Percentiles rank a stretch among this genome's conserved stretches.
These are phyloP conservation scores for Hydnum rufescens DNA, from an alignment of 768 basidiomycete species.

Conservation along the genomic window DNA sequence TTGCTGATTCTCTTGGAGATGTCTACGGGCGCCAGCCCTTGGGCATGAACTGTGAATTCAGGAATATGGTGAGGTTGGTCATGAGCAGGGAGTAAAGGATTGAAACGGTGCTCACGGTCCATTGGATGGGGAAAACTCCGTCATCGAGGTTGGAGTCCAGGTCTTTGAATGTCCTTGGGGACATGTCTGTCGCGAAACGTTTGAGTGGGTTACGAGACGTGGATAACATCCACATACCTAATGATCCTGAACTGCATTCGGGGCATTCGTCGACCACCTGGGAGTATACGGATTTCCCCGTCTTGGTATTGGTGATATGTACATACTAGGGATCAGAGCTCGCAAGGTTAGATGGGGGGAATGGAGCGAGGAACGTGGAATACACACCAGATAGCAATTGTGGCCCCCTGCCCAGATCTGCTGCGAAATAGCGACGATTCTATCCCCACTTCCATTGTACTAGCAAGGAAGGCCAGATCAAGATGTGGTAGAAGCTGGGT, in stretches of 20 bases:
- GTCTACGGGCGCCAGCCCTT: too few species aligned
- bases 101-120: not conserved
- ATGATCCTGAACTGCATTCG: not conserved
- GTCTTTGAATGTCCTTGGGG: not conserved
- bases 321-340: not conserved
- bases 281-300: not conserved
- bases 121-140: not conserved
- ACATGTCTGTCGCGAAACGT: not conserved
- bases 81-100: not conserved
- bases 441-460: not conserved
- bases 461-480: not conserved
- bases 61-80: too few species aligned
- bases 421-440: not conserved
- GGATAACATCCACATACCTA: not conserved
- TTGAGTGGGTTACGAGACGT: not conserved
- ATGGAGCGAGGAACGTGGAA: not conserved
- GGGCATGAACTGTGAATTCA: too few species aligned
- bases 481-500: not conserved
- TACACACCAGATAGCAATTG: not conserved
- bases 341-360: not conserved
- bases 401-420: not conserved
- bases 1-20: too few species aligned
- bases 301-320: not conserved
- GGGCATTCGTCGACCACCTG: slow-evolving; percentile 2
- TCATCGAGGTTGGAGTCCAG: not conserved